Evolutionary conservation across 768 basidiomycete species (phyloP).

Genomic region (Hortiboletus campestris): DNA sequence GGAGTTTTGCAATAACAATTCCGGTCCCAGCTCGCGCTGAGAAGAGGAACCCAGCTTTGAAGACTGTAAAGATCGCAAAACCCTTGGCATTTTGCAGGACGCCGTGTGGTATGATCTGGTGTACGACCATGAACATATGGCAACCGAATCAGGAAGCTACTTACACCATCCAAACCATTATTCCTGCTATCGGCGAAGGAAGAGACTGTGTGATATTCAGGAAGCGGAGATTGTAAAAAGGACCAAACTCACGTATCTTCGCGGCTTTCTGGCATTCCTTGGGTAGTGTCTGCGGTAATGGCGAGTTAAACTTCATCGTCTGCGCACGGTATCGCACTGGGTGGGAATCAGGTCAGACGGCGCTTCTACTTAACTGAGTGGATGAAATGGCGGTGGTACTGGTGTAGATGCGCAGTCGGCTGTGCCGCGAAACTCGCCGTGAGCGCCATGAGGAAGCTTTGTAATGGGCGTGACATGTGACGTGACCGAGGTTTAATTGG

Average conservation of each 20-base stretch:
- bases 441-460: slow-evolving; percentile 11
- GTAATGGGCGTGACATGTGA: slow-evolving; percentile 23
- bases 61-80: slow-evolving; percentile 89
- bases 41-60: slow-evolving; percentile 71
- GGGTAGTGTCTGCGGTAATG: slow-evolving; percentile 54
- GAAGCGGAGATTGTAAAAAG: background rate
- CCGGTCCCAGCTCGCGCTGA: slow-evolving; percentile 81
- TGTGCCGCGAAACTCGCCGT: background rate
- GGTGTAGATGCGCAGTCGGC: slow-evolving; percentile 21
- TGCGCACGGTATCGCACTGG: background rate
- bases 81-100: slow-evolving; percentile 62
- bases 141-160: slow-evolving; percentile 15
- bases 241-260: slow-evolving; percentile 65
- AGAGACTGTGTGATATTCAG: slow-evolving; percentile 49
- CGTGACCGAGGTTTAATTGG: slow-evolving; percentile 4
- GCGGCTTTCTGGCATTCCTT: slow-evolving; percentile 88
- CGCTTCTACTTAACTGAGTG: background rate
- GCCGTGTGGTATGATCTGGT: slow-evolving; percentile 52
- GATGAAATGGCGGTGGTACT: background rate
- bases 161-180: slow-evolving; percentile 80
- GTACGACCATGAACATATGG: background rate
- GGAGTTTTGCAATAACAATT: slow-evolving; percentile 80
- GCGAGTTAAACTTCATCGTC: slow-evolving; percentile 49
- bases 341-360: background rate
- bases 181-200: slow-evolving; percentile 81